Conservation (phyloP, 176 grass and related monocot genomes). For the Puya raimondii region DNA sequence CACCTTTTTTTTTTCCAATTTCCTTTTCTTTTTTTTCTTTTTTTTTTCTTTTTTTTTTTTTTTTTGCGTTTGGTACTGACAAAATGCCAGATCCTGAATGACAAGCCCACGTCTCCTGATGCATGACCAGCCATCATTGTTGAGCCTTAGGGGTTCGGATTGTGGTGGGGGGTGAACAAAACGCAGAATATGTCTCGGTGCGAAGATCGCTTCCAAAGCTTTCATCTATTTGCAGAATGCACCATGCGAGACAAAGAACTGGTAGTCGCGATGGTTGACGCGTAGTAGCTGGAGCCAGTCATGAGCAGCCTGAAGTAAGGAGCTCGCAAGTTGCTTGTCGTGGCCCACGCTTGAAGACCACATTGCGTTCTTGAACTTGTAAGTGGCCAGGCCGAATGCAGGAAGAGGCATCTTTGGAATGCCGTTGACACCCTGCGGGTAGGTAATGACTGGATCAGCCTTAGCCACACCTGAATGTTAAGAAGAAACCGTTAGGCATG, state of each 20-base stretch:
- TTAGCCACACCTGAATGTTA: slow-evolving; percentile 21
- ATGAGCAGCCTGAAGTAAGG: slow-evolving; percentile 33
- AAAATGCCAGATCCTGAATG: too few species aligned
- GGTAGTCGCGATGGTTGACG: slow-evolving; percentile 38
- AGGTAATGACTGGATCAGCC: slow-evolving; percentile 1
- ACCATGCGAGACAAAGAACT: slow-evolving; percentile 36
- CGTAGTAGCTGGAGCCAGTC: slow-evolving; percentile 25
- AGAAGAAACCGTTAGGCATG: background rate
- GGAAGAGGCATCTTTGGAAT: slow-evolving; percentile 22
- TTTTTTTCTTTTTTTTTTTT: too few species aligned
- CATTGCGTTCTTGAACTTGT: slow-evolving; percentile 42
- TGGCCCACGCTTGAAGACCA: slow-evolving; percentile 28
- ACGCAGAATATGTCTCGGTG: too few species aligned
- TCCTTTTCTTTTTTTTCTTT: too few species aligned
- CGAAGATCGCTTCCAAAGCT: background rate
- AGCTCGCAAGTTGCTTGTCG: slow-evolving; percentile 27
- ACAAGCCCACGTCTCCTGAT: too few species aligned
- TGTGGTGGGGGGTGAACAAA: background rate
- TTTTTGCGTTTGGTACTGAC: too few species aligned
- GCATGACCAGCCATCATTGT: background rate
- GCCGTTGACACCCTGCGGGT: slow-evolving; percentile 9
- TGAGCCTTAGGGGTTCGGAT: background rate
- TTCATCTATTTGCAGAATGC: slow-evolving; percentile 18
- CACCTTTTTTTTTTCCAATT: too few species aligned
- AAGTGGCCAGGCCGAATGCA: slow-evolving; percentile 41